These are phyloP conservation scores for Sporothrix curviconia DNA, from an alignment of 2,329 filamentous ascomycete genomes.

Conservation along the genomic window DNA sequence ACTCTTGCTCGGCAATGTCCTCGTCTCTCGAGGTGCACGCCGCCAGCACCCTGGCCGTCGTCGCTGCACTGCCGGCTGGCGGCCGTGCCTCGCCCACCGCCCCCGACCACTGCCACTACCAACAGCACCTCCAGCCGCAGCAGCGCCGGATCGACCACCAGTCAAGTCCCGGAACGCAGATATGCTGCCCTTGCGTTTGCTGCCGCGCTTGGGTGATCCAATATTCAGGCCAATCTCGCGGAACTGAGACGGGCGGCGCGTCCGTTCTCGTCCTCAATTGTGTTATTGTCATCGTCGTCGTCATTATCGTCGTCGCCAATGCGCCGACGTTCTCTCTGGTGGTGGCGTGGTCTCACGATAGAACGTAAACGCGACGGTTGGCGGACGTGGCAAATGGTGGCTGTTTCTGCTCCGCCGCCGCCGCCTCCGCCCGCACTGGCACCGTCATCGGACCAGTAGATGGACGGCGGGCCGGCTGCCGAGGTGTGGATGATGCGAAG, in stretches of 20 bases:
- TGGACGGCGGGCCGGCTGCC: slow-evolving; percentile 18
- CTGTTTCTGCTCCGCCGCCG: slow-evolving; percentile 12
- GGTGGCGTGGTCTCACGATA: slow-evolving; percentile 36
- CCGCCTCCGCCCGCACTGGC: slow-evolving; percentile 3
- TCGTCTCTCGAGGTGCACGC: slow-evolving; percentile 7
- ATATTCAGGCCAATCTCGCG: slow-evolving; percentile 3
- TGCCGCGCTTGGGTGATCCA: slow-evolving; percentile 9
- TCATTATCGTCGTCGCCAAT: slow-evolving; percentile 10
- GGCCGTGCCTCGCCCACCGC: slow-evolving; percentile 15
- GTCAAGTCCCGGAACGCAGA: background rate
- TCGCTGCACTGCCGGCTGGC: too few relatives aligned
- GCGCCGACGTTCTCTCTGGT: slow-evolving; percentile 20
- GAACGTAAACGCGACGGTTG: slow-evolving; percentile 31
- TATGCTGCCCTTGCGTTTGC: background rate
- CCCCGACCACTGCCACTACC: slow-evolving; percentile 24
- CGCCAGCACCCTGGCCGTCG: slow-evolving; percentile 5
- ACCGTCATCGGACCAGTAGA: slow-evolving; percentile 27
- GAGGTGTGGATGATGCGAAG: slow-evolving; percentile 10
- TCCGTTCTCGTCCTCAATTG: background rate
- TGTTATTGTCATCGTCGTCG: background rate
- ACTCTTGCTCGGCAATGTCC: slow-evolving; percentile 17
- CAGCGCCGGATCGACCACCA: background rate
- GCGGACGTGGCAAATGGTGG: slow-evolving; percentile 15
- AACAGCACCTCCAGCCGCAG: background rate
- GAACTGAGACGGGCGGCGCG: background rate